Evolutionary conservation across 2,329 filamentous ascomycete species (phyloP), one percentile per base, ranked within the genome.

Genomic region (Sclerotinia subarctica): DNA sequence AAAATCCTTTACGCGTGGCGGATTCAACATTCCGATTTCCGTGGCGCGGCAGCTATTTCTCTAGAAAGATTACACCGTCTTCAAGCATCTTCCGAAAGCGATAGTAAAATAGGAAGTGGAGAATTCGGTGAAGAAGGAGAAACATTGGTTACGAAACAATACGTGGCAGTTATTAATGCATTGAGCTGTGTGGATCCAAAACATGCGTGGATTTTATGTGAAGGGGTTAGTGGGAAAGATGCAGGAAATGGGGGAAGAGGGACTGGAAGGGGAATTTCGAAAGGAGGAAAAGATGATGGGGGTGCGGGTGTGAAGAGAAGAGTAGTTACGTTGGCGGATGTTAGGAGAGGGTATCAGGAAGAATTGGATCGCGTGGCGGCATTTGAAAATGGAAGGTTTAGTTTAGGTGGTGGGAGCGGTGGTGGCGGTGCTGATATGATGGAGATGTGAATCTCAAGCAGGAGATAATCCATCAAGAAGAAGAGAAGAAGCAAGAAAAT

Each of bases 1-100:
- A 91, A 94, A 74, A 90, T 97, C 68, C 86, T 98, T 59, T 97
- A 97, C 78, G 89, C 94, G 3, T 97, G 94, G 87, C 88, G 95
- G 64, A 90, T 97, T 72, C 88, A 88, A 70, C 90, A 90, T n/a
- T 88, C 88, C 75, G 92, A 98, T 80, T 96, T 93, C 83, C 91
- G 94, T 56, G 95, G 94, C 63, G 88, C 86, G 1, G 88, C 88
- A 3, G 83, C 86, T 2, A 81, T 88, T 38, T 80, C 90, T 6
- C 80, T 90, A 29, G 86, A 90, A 74, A 83, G 87, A 47, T 84
- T 91, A 65, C 85, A 88, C 72, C 87, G 86, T 77, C 81, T 91
- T 21, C 83, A 84, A 70, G 80, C 82, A 35, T 82, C 85, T 0
- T 85, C 86, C 32, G 85, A 88, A 71, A 86, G 85, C 3, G 85